Evolutionary conservation across 257 asterid species (phyloP), one percentile per base, ranked within the genome.

Genomic region (Lycium ferocissimum): DNA sequence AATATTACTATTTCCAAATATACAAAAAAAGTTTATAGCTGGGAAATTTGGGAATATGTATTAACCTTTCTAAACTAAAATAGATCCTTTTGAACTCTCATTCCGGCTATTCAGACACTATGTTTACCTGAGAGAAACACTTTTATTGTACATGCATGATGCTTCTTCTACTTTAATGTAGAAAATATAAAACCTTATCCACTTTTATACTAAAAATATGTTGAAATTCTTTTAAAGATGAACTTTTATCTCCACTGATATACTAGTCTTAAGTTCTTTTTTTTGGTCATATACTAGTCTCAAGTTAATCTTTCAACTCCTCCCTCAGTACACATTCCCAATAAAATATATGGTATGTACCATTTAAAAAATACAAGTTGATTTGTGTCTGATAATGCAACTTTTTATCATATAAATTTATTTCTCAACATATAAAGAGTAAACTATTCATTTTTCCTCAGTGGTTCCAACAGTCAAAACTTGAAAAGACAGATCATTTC

Each of bases 401-500:
- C 14, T 4, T 11, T 13, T 54, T 26, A 26, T 26, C 33, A 26
- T 26, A 26, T 26, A 26, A 26, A 26, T 26, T 26, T 26, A 26
- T 26, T 26, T 26, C 33, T 26, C 33, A 26, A 26, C 33, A 26
- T 26, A 26, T 26, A 26, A 26, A 26, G 33, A 54, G 9, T 38
- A 14, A 69, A 37, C 13, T 69, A 15, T 69, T 15, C 13, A 69
- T 14, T 5, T 37, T 35, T 37, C 13, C 76, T 69, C 73, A 66
- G 1, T 13, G 45, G 45, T 13, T 66, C n/a, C 45, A 66, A 66
- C 45, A 66, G 40, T 66, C 11, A 66, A 69, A 69, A 73, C 5
- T 73, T 45, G 59, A n/a, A 73, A 35, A 73, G 33, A 45, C 58
- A 47, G 38, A 73, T 47, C 59, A 73, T 20, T 73, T 73, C 38